A percentile compares a stretch with the other conserved stretches of the same genome.
Conservation (phyloP, 768 basidiomycete genomes). For the Hirschioporus abietinus region DNA sequence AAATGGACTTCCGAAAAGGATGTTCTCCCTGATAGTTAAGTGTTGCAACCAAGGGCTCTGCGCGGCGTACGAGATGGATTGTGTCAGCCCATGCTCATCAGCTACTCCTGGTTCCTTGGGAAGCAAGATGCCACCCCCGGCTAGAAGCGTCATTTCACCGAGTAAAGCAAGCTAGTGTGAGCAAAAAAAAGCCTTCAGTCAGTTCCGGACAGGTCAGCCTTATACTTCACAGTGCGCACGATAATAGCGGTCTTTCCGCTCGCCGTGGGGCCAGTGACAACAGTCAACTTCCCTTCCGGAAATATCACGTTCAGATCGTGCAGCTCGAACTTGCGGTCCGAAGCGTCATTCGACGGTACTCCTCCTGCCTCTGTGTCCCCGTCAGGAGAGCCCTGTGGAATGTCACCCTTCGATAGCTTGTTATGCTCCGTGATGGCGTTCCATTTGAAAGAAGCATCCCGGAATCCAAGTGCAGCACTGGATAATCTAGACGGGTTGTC, state of each 20-base stretch:
- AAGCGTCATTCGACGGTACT: constrained; percentile 11
- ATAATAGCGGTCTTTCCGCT: constrained; percentile 34
- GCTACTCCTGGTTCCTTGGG: constrained; percentile 26
- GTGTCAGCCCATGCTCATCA: constrained; percentile 8
- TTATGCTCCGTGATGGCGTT: constrained; percentile 39
- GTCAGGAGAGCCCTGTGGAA: constrained; percentile 7
- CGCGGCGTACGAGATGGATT: constrained; percentile 21
- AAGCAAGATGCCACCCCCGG: constrained; percentile 22
- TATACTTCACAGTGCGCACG: constrained; percentile 8
- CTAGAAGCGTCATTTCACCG: constrained; percentile 21
- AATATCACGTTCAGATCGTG: constrained; percentile 32
- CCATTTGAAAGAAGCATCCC: constrained; percentile 58
- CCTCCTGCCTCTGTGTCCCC: constrained; percentile 9
- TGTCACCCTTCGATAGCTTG: constrained; percentile 9
- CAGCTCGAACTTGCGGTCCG: constrained; percentile 26
- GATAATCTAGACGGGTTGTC: constrained; percentile 25
- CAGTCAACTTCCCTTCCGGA: constrained; percentile 32
- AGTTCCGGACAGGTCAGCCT: background rate
- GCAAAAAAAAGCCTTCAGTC: background rate
- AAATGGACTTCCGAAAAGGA: constrained; percentile 37
- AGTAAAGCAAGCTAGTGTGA: constrained; percentile 14
- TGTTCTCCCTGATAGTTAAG: constrained; percentile 36
- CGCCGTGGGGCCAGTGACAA: constrained; percentile 34
- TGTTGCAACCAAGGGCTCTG: constrained; percentile 27
- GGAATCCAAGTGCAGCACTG: constrained; percentile 47